Percentiles rank a stretch among this genome's conserved stretches.
These are phyloP conservation scores for Thermoascus crustaceus DNA, from an alignment of 2,329 filamentous ascomycete genomes.

Conservation along the genomic window DNA sequence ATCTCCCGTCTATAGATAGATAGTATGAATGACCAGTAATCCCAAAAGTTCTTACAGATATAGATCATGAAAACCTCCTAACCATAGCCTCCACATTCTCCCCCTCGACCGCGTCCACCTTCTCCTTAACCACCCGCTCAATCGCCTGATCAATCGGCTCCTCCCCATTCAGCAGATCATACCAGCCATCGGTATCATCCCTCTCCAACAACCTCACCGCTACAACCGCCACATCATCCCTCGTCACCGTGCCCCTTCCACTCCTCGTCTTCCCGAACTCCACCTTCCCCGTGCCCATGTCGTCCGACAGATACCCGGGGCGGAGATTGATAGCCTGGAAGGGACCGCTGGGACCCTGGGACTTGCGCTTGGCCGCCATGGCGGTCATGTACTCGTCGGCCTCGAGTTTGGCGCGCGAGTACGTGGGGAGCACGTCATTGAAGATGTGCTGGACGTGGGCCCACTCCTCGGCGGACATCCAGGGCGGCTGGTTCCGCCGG, in stretches of 20 bases:
- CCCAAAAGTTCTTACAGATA: too few species aligned
- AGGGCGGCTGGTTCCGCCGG: constrained; percentile 39
- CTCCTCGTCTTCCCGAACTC: constrained; percentile 41
- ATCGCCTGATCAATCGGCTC: constrained; percentile 40
- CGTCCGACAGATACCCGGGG: constrained; percentile 43
- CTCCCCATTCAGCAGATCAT: constrained; percentile 46
- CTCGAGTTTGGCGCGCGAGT: constrained; percentile 47
- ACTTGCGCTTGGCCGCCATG: constrained; percentile 28
- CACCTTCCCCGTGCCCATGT: constrained; percentile 40
- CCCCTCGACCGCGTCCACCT: constrained; percentile 41
- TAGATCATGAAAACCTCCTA: constrained; percentile 18
- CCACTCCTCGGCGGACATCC: constrained; percentile 46
- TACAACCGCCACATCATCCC: constrained; percentile 46
- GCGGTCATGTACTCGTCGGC: constrained; percentile 49
- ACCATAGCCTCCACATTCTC: constrained; percentile 44
- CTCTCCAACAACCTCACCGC: constrained; percentile 42
- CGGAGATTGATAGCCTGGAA: constrained; percentile 46
- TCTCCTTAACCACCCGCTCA: constrained; percentile 36
- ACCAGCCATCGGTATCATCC: constrained; percentile 44
- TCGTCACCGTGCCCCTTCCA: constrained; percentile 35
- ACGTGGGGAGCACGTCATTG: constrained; percentile 42
- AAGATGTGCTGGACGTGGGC: constrained; percentile 39
- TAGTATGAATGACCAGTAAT: not conserved
- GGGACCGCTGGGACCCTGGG: constrained; percentile 9
- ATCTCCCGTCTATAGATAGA: not conserved